Base-by-base conservation (phyloP, 305 asterid genomes). In the Rubia tinctorum region DNA sequence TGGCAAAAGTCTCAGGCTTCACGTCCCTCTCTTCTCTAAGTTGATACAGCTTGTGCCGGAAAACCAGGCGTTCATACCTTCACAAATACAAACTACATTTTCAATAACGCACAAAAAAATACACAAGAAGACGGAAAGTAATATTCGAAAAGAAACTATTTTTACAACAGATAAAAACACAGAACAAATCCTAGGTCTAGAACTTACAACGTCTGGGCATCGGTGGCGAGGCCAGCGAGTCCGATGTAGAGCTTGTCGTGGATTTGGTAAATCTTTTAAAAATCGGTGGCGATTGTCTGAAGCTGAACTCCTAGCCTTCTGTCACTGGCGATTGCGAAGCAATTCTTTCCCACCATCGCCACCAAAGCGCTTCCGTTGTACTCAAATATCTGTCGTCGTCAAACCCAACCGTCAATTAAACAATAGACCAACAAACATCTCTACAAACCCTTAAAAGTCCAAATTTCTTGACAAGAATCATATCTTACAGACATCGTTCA, bases 311-410 rank as follows among this genome's bases (percentile, higher is more conserved):
- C 99, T 18, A 95, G 86, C 42, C 98, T 76, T 74, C 97, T 87
- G 79, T 95, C 94, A 59, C 99, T 95, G 59, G 99, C 98, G 77
- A 92, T 95, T n/a, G 99, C 97, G 45, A 95, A 95, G 83, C 99
- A 95, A 77, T 95, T 95, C 77, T 92, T 90, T 62, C 99, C 99
- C 59, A 95, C 99, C 99, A 95, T 92, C 8, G 98, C 99, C 80
- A 92, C 98, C 65, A 95, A 64, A 62, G 97, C 99, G 77, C 99
- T 95, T 73, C 99, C 99, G 85, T 95, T 95, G 77, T 95, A 95
- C 89, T 94, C 98, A 59, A 95, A 92, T 85, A 95, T 95, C 99
- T 94, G 91, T 43, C 13, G 39, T 61, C 65, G 45, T 37, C 13
- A 23, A 27, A 23, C 8, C 39, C 18, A 37, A 17, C 43, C 15